A percentile compares a stretch with the other conserved stretches of the same genome.
Evolutionary conservation across 306 rosid species (phyloP).

Genomic region (Vigna angularis): DNA sequence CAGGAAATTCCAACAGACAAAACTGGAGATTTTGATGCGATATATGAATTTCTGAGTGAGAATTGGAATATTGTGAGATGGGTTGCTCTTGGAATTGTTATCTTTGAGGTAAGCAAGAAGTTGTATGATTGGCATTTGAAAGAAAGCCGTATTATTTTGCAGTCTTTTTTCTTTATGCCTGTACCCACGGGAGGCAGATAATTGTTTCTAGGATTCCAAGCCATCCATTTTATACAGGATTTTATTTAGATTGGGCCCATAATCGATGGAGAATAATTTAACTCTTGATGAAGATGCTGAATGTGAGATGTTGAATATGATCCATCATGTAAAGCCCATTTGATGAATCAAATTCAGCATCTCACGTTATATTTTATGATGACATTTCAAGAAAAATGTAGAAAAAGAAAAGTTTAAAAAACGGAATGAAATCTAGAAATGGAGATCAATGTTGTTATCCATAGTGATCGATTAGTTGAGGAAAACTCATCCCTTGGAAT

Average conservation of each 20-base stretch:
- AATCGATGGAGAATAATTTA: neutral
- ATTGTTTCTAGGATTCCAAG: neutral
- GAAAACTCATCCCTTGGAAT: too few relatives aligned
- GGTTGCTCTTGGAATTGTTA: constrained; percentile 91
- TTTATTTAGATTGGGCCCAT: neutral
- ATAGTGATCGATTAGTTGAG: too few relatives aligned
- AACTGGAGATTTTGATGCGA: constrained; percentile 80
- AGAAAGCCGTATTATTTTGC: neutral
- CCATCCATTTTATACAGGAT: neutral
- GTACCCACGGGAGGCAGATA: neutral
- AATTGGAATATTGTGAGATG: constrained; percentile 85
- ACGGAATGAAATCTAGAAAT: too few relatives aligned
- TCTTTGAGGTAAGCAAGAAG: constrained; percentile 76
- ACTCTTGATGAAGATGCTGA: neutral
- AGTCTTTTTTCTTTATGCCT: neutral
- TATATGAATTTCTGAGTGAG: constrained; percentile 68
- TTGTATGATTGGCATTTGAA: constrained; percentile 24
- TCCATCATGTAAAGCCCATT: neutral
- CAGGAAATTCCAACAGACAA: constrained; percentile 86
- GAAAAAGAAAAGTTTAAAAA: too few relatives aligned
- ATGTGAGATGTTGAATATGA: too few relatives aligned
- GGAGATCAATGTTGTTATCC: too few relatives aligned
- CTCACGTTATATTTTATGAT: too few relatives aligned
- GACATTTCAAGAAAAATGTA: too few relatives aligned
- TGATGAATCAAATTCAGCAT: neutral